Base-by-base conservation (phyloP, 495 filamentous ascomycete genomes). In the Immersiella caudata region DNA sequence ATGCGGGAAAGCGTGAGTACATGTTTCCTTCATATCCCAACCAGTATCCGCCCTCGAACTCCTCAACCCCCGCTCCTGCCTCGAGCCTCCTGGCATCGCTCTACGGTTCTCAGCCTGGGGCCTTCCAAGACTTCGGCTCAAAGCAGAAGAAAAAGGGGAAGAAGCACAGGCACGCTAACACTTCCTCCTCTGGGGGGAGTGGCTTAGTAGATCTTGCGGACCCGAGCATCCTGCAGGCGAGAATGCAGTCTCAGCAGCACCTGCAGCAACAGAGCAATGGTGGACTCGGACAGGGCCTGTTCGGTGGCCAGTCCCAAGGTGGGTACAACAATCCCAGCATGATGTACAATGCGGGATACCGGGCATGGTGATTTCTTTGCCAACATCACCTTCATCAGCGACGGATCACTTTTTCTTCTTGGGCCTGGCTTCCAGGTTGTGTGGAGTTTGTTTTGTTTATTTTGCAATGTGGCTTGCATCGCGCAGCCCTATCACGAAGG, bases 121-220 rank as follows among this genome's bases (percentile, higher is more conserved):
- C 86, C 81, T 89, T 88, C 83, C 89, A 92, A 86, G 92, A 93
- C 77, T 87, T 88, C 85, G 90, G 88, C 82, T 87, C 89, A 84
- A 96, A 96, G 90, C 91, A 93, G 88, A 97, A 95, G 91, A 97
- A 96, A 91, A 96, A 97, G 91, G 93, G 92, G 88, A 96, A 96
- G 89, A 95, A 96, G 91, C 93, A 96, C 84, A 96, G 93, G 90
- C 93, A 97, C 90, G 93, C 93, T 95, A 96, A 96, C 91, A 96
- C 93, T 94, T 96, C 93, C 91, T 95, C 93, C 89, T 94, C 92
- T 87, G 92, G 92, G 87, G 93, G 93, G 85, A 88, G 89, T 89
- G 93, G 90, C 86, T 88, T 96, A 93, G 93, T 96, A 85, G 93
- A 97, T 94, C 91, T 96, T 93, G 91, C 91, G 85, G 93, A 97